Conservation (phyloP, 2,329 filamentous ascomycete species). For the Phialemoniopsis sp. region DNA sequence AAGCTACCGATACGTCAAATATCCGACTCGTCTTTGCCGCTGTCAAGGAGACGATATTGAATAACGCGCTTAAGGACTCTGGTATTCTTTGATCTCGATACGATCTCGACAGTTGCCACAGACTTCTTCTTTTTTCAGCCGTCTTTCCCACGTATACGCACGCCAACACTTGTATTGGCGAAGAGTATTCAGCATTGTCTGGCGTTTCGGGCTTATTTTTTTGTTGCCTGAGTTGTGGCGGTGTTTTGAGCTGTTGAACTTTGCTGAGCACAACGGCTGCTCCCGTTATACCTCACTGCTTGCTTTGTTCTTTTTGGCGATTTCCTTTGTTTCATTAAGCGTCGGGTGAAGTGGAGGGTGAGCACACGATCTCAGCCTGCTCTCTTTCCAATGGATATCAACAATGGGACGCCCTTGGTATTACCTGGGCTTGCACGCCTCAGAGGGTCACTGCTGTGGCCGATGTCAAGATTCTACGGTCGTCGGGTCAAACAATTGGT, state of each 20-base stretch:
- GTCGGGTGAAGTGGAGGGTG: too few relatives aligned
- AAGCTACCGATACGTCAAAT: conserved; percentile 98
- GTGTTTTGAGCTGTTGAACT: neutral
- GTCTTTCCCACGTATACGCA: conserved; percentile 2
- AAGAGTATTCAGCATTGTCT: conserved; percentile 2
- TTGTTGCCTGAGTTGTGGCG: neutral
- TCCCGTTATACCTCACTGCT: too few relatives aligned
- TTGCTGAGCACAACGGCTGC: too few relatives aligned
- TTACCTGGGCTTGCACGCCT: too few relatives aligned
- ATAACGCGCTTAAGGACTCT: conserved; percentile 97
- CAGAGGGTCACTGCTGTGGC: too few relatives aligned
- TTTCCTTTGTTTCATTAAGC: too few relatives aligned
- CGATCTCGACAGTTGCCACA: neutral
- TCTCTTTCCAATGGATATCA: too few relatives aligned
- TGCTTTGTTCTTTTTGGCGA: too few relatives aligned
- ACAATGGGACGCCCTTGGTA: too few relatives aligned
- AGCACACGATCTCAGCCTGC: too few relatives aligned
- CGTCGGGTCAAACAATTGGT: too few relatives aligned
- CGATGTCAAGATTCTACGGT: too few relatives aligned
- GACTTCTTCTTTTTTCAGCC: conserved; percentile 4
- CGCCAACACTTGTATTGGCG: conserved; percentile 2
- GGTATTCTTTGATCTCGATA: conserved; percentile 70
- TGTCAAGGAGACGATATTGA: conserved; percentile 97
- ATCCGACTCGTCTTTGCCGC: conserved; percentile 97
- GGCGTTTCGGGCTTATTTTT: conserved; percentile 1